phyloP scores from a whole-genome alignment of 306 rosid genomes.

The Vigna hirtella region DNA sequence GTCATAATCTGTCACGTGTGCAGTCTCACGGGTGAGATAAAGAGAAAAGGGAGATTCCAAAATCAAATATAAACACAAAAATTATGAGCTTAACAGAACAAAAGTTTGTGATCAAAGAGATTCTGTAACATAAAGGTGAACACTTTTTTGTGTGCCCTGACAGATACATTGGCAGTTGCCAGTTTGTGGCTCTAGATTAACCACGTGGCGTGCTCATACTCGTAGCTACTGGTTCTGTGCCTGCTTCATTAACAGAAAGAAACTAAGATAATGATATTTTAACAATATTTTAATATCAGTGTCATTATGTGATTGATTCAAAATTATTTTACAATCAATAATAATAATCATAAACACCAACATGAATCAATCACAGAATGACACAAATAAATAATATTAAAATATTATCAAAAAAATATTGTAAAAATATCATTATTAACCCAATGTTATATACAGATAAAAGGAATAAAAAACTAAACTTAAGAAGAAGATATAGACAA shows the following conservation, averaged over 20 bases:
- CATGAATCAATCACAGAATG: no score
- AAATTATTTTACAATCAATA: no score
- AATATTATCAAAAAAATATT: no score
- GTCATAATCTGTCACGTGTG: constrained; percentile 60
- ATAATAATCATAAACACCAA: no score
- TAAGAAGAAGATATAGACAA: background rate
- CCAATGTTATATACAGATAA: background rate
- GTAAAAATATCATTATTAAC: background rate
- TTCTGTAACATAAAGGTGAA: constrained; percentile 14
- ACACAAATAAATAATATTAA: no score
- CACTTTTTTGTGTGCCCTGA: background rate
- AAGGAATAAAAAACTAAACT: background rate
- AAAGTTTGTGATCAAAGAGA: constrained; percentile 23
- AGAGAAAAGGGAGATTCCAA: background rate
- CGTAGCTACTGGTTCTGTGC: background rate
- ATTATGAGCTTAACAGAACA: background rate
- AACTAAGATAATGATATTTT: no score
- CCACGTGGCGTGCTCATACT: constrained; percentile 47
- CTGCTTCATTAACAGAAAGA: no score
- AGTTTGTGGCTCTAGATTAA: constrained; percentile 29
- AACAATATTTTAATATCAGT: no score
- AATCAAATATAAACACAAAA: constrained; percentile 15
- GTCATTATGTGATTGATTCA: no score
- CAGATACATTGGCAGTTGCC: background rate
- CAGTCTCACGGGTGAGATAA: constrained; percentile 52